These are phyloP conservation scores for Litchi chinensis DNA, from an alignment of 345 rosid genomes.

Conservation along the genomic window DNA sequence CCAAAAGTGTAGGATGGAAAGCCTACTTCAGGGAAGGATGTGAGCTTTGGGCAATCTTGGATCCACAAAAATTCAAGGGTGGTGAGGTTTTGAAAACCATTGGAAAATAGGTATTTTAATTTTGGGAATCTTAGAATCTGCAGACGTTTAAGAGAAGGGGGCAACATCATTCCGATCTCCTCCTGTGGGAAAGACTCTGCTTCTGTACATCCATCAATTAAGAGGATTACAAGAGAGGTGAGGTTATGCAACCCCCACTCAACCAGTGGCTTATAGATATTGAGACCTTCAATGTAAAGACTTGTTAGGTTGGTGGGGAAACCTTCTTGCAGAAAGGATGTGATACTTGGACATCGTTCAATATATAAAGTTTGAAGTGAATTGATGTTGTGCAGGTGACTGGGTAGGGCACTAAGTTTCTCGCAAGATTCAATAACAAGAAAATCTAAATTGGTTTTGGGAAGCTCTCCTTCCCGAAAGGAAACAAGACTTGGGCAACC, in stretches of 20 bases:
- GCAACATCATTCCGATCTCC: conserved; percentile 17
- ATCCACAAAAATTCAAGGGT: conserved; percentile 21
- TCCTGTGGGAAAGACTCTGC: conserved; percentile 20
- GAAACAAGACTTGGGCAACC: not conserved
- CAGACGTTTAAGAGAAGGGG: conserved; percentile 10
- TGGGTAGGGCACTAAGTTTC: conserved; percentile 1
- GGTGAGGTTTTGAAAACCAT: conserved; percentile 22
- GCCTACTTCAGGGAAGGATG: conserved; percentile 9
- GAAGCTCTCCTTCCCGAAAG: conserved; percentile 2
- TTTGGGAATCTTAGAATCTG: conserved; percentile 12
- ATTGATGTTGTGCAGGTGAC: not conserved
- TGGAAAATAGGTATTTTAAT: conserved; percentile 9
- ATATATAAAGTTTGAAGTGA: not conserved
- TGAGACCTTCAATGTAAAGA: not conserved
- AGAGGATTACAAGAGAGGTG: not conserved
- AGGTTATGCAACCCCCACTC: conserved; percentile 5
- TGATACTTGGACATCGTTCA: not conserved
- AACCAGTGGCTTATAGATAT: not conserved
- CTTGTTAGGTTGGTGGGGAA: not conserved
- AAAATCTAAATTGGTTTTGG: not conserved
- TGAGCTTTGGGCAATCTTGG: conserved; percentile 21
- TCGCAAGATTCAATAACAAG: not conserved
- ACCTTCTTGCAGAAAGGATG: not conserved
- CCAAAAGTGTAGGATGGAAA: conserved; percentile 17
- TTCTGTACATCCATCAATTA: not conserved